These are phyloP conservation scores for Dalechampia spathulata DNA, from an alignment of 441 rosid genomes.

Conservation along the genomic window DNA sequence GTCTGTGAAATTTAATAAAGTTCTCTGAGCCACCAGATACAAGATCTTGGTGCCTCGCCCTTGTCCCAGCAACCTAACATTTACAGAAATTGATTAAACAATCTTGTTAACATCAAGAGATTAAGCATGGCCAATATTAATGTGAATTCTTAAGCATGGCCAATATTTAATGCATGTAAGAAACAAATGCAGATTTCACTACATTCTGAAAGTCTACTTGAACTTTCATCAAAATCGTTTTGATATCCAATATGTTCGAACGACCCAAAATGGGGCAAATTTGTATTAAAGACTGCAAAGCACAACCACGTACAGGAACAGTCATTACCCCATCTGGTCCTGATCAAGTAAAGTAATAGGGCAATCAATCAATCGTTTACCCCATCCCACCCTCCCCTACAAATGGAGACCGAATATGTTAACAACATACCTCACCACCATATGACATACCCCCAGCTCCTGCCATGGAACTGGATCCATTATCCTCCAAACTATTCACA, in stretches of 20 bases:
- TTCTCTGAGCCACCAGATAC: constrained; percentile 23
- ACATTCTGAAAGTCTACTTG: neutral
- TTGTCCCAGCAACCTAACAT: constrained; percentile 27
- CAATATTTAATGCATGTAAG: neutral
- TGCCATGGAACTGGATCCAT: constrained; percentile 18
- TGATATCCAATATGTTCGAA: neutral
- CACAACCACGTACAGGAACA: too few species aligned
- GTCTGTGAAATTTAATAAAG: constrained; percentile 16
- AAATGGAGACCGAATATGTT: neutral
- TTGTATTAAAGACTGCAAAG: too few species aligned
- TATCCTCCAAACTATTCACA: constrained; percentile 28
- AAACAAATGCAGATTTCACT: neutral
- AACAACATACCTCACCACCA: constrained; percentile 35
- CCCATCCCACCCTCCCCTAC: neutral
- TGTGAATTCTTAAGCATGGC: neutral
- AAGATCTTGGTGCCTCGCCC: constrained; percentile 30
- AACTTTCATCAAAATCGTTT: constrained; percentile 3
- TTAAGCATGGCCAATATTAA: too few species aligned
- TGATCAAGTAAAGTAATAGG: neutral
- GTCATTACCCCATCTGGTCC: too few species aligned
- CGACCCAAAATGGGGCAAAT: neutral
- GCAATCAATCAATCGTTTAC: neutral
- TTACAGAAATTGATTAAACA: constrained; percentile 4
- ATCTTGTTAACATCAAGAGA: too few species aligned
- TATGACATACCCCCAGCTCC: constrained; percentile 27